These are phyloP conservation scores for Articulospora tetracladia DNA, from an alignment of 495 filamentous ascomycete species.

Conservation along the genomic window DNA sequence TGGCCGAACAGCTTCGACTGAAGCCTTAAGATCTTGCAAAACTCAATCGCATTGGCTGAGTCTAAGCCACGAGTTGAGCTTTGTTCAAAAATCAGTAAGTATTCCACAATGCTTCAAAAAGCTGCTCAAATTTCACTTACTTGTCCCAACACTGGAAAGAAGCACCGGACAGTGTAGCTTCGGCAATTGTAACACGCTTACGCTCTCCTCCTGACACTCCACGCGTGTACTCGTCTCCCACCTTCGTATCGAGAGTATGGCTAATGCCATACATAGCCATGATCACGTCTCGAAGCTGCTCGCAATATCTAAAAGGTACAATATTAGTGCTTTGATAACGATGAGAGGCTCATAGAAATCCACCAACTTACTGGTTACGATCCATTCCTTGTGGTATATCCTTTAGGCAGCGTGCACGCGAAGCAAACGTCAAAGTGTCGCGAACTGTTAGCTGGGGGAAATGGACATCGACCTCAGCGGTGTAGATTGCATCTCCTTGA, in stretches of 20 bases:
- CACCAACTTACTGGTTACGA: conserved; percentile 63
- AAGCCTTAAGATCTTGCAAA: conserved; percentile 37
- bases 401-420: background rate
- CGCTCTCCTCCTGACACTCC: conserved; percentile 81
- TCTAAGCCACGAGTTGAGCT: conserved; percentile 54
- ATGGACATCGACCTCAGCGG: conserved; percentile 70
- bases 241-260: conserved; percentile 68
- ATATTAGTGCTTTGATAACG: conserved; percentile 46
- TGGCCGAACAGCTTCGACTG: conserved; percentile 42
- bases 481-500: conserved; percentile 48
- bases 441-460: conserved; percentile 66
- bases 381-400: conserved; percentile 37
- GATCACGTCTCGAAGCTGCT: conserved; percentile 64
- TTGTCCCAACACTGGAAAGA: conserved; percentile 44
- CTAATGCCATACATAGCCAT: conserved; percentile 75
- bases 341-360: conserved; percentile 43
- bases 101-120: background rate
- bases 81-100: background rate
- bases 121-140: background rate
- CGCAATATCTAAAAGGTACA: conserved; percentile 56
- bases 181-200: conserved; percentile 77
- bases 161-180: conserved; percentile 48
- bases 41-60: conserved; percentile 41
- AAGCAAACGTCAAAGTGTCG: conserved; percentile 6
- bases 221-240: conserved; percentile 73